Evolutionary conservation across 2,329 filamentous ascomycete genomes (phyloP).

Genomic region (Ophiostoma piceae): DNA sequence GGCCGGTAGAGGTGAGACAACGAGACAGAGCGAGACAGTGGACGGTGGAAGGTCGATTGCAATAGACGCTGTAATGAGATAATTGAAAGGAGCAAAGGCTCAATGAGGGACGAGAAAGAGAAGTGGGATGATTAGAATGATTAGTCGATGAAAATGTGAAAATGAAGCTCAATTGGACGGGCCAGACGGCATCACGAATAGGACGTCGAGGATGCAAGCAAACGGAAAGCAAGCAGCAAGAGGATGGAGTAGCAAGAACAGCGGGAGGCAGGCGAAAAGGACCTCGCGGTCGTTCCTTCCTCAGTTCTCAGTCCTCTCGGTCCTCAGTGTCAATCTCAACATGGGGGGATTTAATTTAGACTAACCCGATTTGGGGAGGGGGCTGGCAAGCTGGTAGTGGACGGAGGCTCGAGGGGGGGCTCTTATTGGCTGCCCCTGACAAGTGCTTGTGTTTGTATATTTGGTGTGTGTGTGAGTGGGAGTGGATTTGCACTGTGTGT

Average conservation of each 20-base stretch:
- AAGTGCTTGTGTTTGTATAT: constrained; percentile 6
- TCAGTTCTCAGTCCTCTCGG: background rate
- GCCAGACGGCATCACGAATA: constrained; percentile 20
- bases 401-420: constrained; percentile 3
- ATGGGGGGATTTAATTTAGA: constrained; percentile 11
- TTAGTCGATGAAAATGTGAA: background rate
- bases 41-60: background rate
- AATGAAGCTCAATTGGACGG: constrained; percentile 18
- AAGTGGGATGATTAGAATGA: background rate
- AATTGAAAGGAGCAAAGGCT: background rate
- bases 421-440: constrained; percentile 25
- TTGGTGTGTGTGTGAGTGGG: background rate
- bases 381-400: constrained; percentile 20
- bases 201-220: constrained; percentile 17
- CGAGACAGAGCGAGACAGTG: background rate
- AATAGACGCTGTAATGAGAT: background rate
- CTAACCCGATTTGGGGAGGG: constrained; percentile 25
- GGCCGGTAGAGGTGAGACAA: background rate
- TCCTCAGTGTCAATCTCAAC: constrained; percentile 8
- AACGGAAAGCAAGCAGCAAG: constrained; percentile 16
- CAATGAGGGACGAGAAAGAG: constrained; percentile 13
- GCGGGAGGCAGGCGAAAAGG: constrained; percentile 17
- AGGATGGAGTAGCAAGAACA: constrained; percentile 19
- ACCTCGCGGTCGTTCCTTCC: background rate
- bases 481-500: background rate